These are phyloP conservation scores for Gossypium davidsonii DNA, from an alignment of 441 rosid species.

Conservation along the genomic window DNA sequence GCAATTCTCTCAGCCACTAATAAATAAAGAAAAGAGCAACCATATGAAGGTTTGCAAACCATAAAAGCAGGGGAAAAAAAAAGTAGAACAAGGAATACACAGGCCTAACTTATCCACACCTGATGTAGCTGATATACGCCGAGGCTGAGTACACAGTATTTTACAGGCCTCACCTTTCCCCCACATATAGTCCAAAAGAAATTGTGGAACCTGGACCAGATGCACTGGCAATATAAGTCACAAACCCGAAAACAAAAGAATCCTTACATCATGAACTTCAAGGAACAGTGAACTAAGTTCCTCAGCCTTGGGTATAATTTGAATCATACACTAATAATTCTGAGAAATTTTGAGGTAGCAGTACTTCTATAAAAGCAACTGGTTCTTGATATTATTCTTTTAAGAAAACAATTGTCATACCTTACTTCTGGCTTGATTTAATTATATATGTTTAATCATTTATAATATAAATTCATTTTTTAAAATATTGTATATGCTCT, in stretches of 20 bases:
- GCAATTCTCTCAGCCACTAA: conserved; percentile 93
- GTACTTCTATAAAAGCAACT: background rate
- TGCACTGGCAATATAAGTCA: background rate
- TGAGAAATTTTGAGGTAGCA: background rate
- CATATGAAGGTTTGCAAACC: conserved; percentile 11
- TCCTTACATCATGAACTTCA: background rate
- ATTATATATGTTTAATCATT: background rate
- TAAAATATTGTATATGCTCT: background rate
- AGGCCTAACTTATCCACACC: conserved; percentile 35
- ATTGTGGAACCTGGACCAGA: conserved; percentile 77
- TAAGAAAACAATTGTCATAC: background rate
- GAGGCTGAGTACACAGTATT: conserved; percentile 95
- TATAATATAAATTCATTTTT: conserved; percentile 1
- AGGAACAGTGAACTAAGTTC: background rate
- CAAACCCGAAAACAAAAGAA: conserved; percentile 7
- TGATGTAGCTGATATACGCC: conserved; percentile 94
- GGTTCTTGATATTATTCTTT: conserved; percentile 5
- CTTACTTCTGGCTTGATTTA: background rate
- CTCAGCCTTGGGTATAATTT: background rate
- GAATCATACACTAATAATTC: background rate
- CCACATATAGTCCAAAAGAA: conserved; percentile 80
- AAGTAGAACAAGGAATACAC: background rate
- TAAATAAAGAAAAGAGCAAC: conserved; percentile 26
- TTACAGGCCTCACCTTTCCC: conserved; percentile 68
- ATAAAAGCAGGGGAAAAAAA: conserved; percentile 4